A percentile compares a stretch with the other conserved stretches of the same genome.
phyloP scores from a whole-genome alignment of 805 yeast species.

The Clavispora santaluciae region DNA sequence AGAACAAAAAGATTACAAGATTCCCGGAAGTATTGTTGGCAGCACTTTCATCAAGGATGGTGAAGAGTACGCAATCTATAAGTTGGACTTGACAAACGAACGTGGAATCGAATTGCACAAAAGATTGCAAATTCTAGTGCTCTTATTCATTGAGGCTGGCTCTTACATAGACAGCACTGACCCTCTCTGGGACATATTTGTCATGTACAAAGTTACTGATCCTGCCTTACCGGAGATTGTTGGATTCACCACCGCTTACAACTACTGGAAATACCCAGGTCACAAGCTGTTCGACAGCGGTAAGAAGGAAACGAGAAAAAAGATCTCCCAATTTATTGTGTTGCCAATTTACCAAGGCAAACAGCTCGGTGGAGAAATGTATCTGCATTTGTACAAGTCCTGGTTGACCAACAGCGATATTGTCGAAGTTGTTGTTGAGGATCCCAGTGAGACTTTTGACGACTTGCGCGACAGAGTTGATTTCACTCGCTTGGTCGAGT shows the following conservation, averaged over 20 bases:
- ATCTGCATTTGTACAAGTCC: constrained; percentile 46
- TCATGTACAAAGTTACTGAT: constrained; percentile 34
- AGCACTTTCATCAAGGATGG: constrained; percentile 30
- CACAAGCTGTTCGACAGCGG: constrained; percentile 46
- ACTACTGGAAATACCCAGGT: constrained; percentile 73
- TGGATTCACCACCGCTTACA: constrained; percentile 81
- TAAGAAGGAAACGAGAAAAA: constrained; percentile 45
- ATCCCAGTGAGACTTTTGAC: constrained; percentile 90
- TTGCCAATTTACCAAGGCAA: constrained; percentile 79
- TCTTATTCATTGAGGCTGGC: constrained; percentile 91
- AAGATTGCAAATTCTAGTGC: constrained; percentile 72
- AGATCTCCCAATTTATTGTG: constrained; percentile 82
- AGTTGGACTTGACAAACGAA: constrained; percentile 37
- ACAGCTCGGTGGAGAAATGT: constrained; percentile 67
- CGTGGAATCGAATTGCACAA: constrained; percentile 51
- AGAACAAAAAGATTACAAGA: constrained; percentile 40
- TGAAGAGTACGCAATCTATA: constrained; percentile 48
- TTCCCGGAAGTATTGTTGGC: constrained; percentile 37
- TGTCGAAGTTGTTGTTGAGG: constrained; percentile 82
- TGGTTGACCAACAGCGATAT: constrained; percentile 55
- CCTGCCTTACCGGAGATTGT: constrained; percentile 42
- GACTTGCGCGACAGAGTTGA: constrained; percentile 85
- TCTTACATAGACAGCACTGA: constrained; percentile 77
- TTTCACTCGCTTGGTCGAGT: constrained; percentile 28
- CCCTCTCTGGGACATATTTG: constrained; percentile 73